Conservation (phyloP, 108 stramenopile species). For the Stephanodiscus minutulus region DNA sequence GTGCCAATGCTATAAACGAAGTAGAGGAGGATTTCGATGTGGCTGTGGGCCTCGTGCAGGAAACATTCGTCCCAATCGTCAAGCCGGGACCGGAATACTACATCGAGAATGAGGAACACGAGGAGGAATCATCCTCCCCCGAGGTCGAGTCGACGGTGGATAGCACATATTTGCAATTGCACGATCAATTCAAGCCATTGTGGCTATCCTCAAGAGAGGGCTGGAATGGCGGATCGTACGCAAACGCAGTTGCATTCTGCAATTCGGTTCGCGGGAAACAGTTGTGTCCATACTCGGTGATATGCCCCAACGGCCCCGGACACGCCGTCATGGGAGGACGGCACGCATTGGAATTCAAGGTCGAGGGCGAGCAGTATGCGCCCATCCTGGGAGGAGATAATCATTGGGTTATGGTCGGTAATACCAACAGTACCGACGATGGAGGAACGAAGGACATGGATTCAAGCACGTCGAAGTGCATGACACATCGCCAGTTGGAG, state of each 20-base stretch:
- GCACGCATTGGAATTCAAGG: neutral
- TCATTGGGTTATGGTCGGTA: slow-evolving; percentile 13
- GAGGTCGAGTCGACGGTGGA: too few relatives aligned
- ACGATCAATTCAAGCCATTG: slow-evolving; percentile 2
- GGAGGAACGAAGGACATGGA: neutral
- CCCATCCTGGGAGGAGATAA: slow-evolving; percentile 2
- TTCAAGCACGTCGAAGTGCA: neutral
- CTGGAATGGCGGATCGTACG: slow-evolving; percentile 9
- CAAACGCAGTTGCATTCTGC: neutral
- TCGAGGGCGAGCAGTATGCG: slow-evolving; percentile 9
- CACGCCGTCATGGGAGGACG: slow-evolving; percentile 2
- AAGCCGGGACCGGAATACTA: neutral
- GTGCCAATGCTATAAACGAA: too few relatives aligned
- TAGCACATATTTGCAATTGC: neutral
- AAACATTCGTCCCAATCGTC: neutral
- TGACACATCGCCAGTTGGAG: slow-evolving; percentile 11
- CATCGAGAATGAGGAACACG: neutral
- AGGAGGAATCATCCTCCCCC: neutral
- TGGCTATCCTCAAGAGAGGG: slow-evolving; percentile 4
- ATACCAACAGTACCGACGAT: neutral
- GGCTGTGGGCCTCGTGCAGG: neutral
- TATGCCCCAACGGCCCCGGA: slow-evolving; percentile 1
- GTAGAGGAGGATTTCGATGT: too few relatives aligned
- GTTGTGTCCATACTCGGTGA: slow-evolving; percentile 11
- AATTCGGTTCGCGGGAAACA: slow-evolving; percentile 1